Conservation (phyloP, 257 asterid species). For the Striga asiatica region DNA sequence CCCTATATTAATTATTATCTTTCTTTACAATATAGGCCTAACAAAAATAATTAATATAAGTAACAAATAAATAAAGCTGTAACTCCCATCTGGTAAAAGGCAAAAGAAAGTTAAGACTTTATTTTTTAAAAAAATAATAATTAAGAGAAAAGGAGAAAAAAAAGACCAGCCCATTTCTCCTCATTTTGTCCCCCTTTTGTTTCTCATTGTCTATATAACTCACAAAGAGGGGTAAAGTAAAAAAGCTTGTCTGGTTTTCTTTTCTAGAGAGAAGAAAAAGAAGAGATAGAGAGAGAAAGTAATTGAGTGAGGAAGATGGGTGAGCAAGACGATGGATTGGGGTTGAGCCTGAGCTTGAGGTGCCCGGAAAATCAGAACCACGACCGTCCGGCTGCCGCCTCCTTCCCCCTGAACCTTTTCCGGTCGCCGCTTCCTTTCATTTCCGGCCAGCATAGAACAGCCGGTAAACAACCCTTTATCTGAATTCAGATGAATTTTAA, state of each 20-base stretch:
- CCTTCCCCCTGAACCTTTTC: constrained; percentile 44
- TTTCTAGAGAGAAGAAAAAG: not conserved
- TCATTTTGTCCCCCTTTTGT: constrained; percentile 57
- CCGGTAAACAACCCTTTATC: too few relatives aligned
- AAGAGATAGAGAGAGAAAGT: constrained; percentile 2
- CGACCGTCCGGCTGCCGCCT: constrained; percentile 10
- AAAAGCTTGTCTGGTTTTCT: not conserved
- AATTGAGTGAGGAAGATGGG: constrained; percentile 25
- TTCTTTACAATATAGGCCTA: constrained; percentile 25
- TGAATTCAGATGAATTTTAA: too few relatives aligned
- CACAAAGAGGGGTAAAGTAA: not conserved
- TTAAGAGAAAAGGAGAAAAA: not conserved
- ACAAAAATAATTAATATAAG: too few relatives aligned
- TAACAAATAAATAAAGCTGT: constrained; percentile 54
- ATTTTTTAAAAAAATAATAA: constrained; percentile 13
- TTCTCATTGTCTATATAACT: constrained; percentile 10
- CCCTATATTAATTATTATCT: constrained; percentile 25
- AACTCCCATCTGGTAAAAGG: constrained; percentile 45
- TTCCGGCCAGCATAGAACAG: too few relatives aligned
- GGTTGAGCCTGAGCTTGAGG: constrained; percentile 56
- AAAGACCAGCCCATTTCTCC: constrained; percentile 51
- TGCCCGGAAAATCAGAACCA: constrained; percentile 22
- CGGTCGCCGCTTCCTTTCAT: constrained; percentile 34
- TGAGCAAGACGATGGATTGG: constrained; percentile 47
- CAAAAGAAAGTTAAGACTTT: too few relatives aligned